Conservation (phyloP, 306 rosid species). For the Hylodesmum podocarpum region DNA sequence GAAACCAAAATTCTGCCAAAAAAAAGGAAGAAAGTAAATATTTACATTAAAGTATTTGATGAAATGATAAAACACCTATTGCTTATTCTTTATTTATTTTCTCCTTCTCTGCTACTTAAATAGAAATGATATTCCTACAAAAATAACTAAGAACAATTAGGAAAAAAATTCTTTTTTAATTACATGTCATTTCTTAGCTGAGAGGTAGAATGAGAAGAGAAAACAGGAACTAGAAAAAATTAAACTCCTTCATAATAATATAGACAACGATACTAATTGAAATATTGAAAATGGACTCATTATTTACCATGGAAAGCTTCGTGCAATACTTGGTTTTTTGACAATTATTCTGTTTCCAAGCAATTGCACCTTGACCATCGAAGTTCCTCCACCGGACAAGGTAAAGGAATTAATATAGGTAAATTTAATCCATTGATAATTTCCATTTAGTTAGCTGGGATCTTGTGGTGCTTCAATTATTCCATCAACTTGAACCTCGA, state of each 20-base stretch:
- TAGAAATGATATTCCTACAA: background rate
- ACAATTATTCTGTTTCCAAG: slow-evolving; percentile 40
- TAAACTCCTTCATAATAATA: background rate
- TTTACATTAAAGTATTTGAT: background rate
- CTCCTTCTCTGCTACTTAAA: background rate
- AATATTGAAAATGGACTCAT: background rate
- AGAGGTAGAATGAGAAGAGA: background rate
- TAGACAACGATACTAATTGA: background rate
- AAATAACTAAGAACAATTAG: background rate
- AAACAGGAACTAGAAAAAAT: no score
- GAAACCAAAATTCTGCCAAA: slow-evolving; percentile 33
- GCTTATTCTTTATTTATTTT: no score
- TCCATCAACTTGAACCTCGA: slow-evolving; percentile 34
- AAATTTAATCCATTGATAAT: no score
- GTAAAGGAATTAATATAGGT: slow-evolving; percentile 21
- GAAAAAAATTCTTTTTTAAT: background rate
- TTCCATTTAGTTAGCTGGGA: no score
- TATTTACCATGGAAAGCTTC: slow-evolving; percentile 1
- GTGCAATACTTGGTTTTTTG: slow-evolving; percentile 4
- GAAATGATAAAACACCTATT: no score
- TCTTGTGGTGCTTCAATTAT: no score
- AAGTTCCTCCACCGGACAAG: slow-evolving; percentile 38
- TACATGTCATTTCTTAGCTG: background rate
- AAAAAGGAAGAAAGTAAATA: background rate
- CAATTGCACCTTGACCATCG: slow-evolving; percentile 40